Evolutionary conservation across 371 early-diverging fungal genomes (phyloP), one percentile per base, ranked within the genome.

Genomic region (Saksenaea vasiformis): DNA sequence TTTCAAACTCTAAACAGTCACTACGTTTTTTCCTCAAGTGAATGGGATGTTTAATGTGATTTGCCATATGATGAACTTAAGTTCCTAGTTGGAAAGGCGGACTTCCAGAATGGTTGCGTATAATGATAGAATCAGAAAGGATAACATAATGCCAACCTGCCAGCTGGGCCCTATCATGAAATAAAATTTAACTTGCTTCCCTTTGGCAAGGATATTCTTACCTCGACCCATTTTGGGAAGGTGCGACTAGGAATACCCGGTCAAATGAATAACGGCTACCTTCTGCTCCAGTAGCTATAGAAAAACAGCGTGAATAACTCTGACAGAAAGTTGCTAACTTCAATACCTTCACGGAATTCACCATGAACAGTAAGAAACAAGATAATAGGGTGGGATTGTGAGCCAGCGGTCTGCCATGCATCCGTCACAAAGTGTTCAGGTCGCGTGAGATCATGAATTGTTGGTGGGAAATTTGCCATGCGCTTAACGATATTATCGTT

Each of bases 91-190:
- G 51, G 51, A 47, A 47, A 22, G 51, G 22, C 22, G 51, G 10
- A 22, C 11, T 47, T 47, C 51, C 51, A 47, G 72, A 65, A 58
- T 65, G 69, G 24, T 76, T 67, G 54, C 76, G 74, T 19, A 79
- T 55, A 58, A 72, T 68, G 5, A 79, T 57, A 28, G 77, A 72
- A 67, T 88, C 89, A 31, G 84, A 80, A 14, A 83, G 54, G 37
- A 88, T 82, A 28, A 76, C 63, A 62, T 80, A 84, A 11, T 70
- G 75, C 78, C 83, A 82, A 10, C 86, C 86, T 24, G 86, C 78
- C 4, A 51, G 14, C 38, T 78, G 80, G 7, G 86, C 84, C 67
- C 76, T 77, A 55, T 39, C 27, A 28, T 14, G 10, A 24, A 61
- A 56, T 5, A 17, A 11, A 54, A 43, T 28, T 44, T 24, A 34